These are phyloP conservation scores for Starmerella gropengiesseri DNA, from an alignment of 805 yeast species.

Conservation along the genomic window DNA sequence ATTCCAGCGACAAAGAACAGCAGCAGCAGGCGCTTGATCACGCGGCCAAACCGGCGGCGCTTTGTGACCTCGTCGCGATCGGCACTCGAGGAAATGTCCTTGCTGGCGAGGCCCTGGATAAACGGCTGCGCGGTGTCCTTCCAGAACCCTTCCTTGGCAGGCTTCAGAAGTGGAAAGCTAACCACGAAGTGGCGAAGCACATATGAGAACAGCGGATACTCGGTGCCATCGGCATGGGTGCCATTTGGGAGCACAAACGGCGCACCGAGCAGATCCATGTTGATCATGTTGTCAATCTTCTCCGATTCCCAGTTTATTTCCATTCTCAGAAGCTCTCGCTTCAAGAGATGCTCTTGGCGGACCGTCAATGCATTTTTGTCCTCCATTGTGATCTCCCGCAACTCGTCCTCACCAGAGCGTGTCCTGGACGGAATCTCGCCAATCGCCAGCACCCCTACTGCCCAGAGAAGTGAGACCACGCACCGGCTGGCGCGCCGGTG, in stretches of 20 bases:
- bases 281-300: constrained; percentile 45
- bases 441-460: too few species aligned
- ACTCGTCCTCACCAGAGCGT: too few species aligned
- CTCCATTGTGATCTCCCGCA: too few species aligned
- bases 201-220: constrained; percentile 59
- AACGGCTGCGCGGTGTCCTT: constrained; percentile 66
- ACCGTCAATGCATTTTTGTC: constrained; percentile 35
- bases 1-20: constrained; percentile 68
- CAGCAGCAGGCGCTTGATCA: constrained; percentile 51
- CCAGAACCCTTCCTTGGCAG: constrained; percentile 61
- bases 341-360: constrained; percentile 75
- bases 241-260: constrained; percentile 56
- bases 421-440: too few species aligned
- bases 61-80: constrained; percentile 72
- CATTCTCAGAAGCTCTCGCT: constrained; percentile 61
- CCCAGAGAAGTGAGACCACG: too few species aligned
- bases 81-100: constrained; percentile 58
- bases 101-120: constrained; percentile 62
- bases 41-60: constrained; percentile 49
- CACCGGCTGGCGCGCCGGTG: too few species aligned
- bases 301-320: constrained; percentile 55
- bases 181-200: constrained; percentile 52
- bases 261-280: constrained; percentile 59
- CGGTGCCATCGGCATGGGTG: constrained; percentile 24
- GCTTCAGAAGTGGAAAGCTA: constrained; percentile 56